A percentile compares a stretch with the other conserved stretches of the same genome.
phyloP scores from a whole-genome alignment of 148 eudicot genomes.

The Cornus kousa region DNA sequence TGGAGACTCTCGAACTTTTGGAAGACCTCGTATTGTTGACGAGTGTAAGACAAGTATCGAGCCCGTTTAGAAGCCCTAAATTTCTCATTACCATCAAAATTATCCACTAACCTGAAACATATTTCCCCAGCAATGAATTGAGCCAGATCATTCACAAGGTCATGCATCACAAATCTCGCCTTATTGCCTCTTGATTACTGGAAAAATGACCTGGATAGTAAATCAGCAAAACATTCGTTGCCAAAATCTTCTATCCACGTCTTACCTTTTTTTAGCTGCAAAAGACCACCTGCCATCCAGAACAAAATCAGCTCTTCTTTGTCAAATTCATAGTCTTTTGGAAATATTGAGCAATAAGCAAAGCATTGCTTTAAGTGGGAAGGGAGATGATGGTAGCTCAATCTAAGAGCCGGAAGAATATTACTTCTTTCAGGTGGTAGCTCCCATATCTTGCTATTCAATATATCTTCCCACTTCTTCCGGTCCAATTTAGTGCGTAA shows the following conservation, averaged over 20 bases:
- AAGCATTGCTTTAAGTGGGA: slow-evolving; percentile 21
- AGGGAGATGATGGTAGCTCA: slow-evolving; percentile 28
- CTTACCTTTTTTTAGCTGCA: not conserved
- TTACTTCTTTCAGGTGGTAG: too few relatives aligned
- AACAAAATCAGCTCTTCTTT: slow-evolving; percentile 10
- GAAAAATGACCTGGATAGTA: not conserved
- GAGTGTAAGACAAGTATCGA: not conserved
- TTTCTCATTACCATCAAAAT: not conserved
- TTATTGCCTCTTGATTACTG: not conserved
- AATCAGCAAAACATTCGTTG: not conserved
- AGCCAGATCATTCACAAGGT: not conserved
- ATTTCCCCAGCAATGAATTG: not conserved
- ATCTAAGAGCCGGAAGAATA: slow-evolving; percentile 17
- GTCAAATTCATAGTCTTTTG: slow-evolving; percentile 25
- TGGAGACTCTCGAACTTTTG: not conserved
- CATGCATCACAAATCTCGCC: not conserved
- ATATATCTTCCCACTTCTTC: slow-evolving; percentile 15
- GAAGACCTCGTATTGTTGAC: not conserved
- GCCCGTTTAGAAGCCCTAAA: not conserved
- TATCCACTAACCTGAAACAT: not conserved
- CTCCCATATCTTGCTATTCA: not conserved
- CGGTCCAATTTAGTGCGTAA: slow-evolving; percentile 6
- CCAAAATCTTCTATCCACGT: not conserved
- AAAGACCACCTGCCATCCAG: slow-evolving; percentile 26
- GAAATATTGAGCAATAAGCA: slow-evolving; percentile 27